Conservation (phyloP, 169 alveolate genomes). For the Babesia bovis region DNA sequence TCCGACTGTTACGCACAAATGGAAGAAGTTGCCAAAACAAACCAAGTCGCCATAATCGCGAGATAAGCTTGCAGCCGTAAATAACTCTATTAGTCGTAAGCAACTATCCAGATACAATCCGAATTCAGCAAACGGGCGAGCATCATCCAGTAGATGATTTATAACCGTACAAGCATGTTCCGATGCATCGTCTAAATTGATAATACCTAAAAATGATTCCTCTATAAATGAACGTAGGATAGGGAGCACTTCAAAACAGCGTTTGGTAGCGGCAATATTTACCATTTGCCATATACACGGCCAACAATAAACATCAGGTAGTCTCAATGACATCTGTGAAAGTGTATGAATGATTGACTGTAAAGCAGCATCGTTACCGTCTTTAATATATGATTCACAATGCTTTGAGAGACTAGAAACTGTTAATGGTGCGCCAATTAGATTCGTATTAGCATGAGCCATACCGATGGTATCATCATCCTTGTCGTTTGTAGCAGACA, state of each 20-base stretch:
- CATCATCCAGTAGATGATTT: background rate
- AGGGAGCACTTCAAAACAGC: conserved; percentile 22
- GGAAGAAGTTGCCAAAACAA: conserved; percentile 26
- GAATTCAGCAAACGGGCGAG: background rate
- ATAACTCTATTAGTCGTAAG: conserved; percentile 23
- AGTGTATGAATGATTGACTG: background rate
- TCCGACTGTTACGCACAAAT: background rate
- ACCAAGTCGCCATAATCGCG: conserved; percentile 28
- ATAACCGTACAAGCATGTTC: background rate
- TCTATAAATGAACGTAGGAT: conserved; percentile 36
- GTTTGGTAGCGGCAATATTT: background rate
- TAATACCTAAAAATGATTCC: conserved; percentile 21
- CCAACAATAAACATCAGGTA: conserved; percentile 18
- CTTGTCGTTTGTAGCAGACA: too few relatives aligned
- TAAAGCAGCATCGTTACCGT: background rate
- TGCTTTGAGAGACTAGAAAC: background rate
- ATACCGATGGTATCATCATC: too few relatives aligned
- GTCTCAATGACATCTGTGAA: background rate
- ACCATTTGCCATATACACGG: conserved; percentile 22
- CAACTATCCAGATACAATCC: conserved; percentile 38
- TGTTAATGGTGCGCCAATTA: background rate
- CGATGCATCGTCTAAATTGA: background rate
- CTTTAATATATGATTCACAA: background rate
- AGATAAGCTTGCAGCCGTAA: conserved; percentile 14
- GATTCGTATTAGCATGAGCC: background rate